Percentiles rank a stretch among this genome's conserved stretches.
phyloP scores from a whole-genome alignment of 768 basidiomycete genomes.

The Auriscalpium microsporum region DNA sequence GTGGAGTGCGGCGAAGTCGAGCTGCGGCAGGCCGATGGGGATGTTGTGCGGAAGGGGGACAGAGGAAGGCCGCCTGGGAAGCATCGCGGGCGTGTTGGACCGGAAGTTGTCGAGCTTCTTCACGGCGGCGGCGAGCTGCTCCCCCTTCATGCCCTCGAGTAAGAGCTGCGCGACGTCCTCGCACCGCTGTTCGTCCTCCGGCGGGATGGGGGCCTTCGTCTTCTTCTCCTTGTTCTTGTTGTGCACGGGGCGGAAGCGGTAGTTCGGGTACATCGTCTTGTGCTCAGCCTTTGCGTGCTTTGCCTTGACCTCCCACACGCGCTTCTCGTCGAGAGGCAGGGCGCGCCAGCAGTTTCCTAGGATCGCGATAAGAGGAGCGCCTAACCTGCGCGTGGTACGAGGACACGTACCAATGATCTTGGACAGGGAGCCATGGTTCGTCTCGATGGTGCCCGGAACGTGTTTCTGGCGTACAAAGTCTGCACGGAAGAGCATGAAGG shows the following conservation, averaged over 20 bases:
- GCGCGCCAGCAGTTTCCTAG: slow-evolving; percentile 53
- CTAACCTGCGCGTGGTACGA: not conserved
- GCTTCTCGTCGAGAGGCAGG: slow-evolving; percentile 62
- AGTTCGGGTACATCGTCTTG: slow-evolving; percentile 60
- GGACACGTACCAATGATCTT: slow-evolving; percentile 33
- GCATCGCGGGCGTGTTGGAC: slow-evolving; percentile 7
- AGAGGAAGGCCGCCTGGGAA: slow-evolving; percentile 14
- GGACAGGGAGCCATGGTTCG: slow-evolving; percentile 39
- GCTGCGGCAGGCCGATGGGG: slow-evolving; percentile 10
- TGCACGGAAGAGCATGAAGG: slow-evolving; percentile 29
- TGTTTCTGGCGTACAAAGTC: slow-evolving; percentile 33
- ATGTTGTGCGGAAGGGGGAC: slow-evolving; percentile 12
- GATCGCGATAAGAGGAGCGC: not conserved
- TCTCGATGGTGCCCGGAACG: slow-evolving; percentile 43
- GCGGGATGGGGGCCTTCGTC: slow-evolving; percentile 6
- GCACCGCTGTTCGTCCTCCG: slow-evolving; percentile 15
- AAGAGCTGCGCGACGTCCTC: slow-evolving; percentile 15
- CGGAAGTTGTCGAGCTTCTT: slow-evolving; percentile 13
- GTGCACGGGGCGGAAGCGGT: slow-evolving; percentile 37
- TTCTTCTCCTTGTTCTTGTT: slow-evolving; percentile 38
- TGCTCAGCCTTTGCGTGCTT: slow-evolving; percentile 70
- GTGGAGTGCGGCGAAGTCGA: slow-evolving; percentile 7
- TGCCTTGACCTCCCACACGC: slow-evolving; percentile 63
- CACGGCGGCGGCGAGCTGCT: slow-evolving; percentile 15
- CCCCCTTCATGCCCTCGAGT: slow-evolving; percentile 16